Evolutionary conservation across 257 asterid species (phyloP).

Genomic region (Lavandula angustifolia): DNA sequence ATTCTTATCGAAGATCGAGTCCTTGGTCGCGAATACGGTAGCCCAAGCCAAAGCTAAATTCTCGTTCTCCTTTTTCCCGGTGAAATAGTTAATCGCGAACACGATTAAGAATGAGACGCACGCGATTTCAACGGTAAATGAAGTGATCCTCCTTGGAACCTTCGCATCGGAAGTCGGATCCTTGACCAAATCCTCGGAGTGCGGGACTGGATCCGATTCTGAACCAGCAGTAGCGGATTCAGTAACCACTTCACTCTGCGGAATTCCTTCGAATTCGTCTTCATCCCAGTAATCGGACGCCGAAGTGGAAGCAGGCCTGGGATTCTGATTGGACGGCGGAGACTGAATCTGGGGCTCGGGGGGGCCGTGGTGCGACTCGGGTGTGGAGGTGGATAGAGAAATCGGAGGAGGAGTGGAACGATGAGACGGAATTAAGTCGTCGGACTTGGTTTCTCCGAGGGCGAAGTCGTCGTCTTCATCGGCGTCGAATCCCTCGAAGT

Average conservation of each 20-base stretch:
- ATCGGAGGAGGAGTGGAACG: conserved; percentile 61
- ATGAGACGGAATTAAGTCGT: conserved; percentile 34
- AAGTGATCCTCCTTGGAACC: conserved; percentile 40
- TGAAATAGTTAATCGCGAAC: conserved; percentile 51
- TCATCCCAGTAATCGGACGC: conserved; percentile 84
- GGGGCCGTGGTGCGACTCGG: conserved; percentile 71
- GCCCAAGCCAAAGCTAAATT: conserved; percentile 77
- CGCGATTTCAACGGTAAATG: conserved; percentile 61
- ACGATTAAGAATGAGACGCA: conserved; percentile 72
- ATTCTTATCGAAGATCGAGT: conserved; percentile 80
- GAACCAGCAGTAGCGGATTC: conserved; percentile 39
- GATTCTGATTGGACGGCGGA: conserved; percentile 50
- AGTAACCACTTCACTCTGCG: conserved; percentile 31
- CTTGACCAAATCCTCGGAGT: conserved; percentile 16
- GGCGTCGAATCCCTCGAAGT: conserved; percentile 94
- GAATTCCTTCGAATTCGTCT: conserved; percentile 88
- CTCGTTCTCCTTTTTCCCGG: conserved; percentile 53
- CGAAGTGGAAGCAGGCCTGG: conserved; percentile 49
- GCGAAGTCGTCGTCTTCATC: conserved; percentile 62
- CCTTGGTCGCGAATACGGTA: conserved; percentile 61
- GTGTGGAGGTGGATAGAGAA: conserved; percentile 49
- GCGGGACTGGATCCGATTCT: conserved; percentile 33
- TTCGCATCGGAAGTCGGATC: conserved; percentile 30
- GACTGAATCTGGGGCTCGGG: conserved; percentile 43
- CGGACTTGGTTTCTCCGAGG: conserved; percentile 33